phyloP scores from a whole-genome alignment of 768 basidiomycete species.

The Xanthoconium stramineum region DNA sequence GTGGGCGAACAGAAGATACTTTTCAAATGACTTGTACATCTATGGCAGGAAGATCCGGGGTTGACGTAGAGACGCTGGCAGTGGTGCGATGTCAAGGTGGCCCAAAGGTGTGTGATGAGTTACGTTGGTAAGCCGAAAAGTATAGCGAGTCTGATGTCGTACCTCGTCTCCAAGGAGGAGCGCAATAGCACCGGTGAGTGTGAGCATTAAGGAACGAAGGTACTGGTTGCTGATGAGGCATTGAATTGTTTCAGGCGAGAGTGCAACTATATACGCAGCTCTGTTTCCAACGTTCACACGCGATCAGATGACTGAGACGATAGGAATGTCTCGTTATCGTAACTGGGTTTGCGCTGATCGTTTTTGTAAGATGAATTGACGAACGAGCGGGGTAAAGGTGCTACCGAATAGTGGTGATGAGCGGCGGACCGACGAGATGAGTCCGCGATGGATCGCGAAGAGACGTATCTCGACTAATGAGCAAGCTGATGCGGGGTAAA shows the following conservation, averaged over 20 bases:
- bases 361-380: background rate
- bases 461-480: background rate
- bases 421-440: conserved; percentile 5
- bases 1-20: background rate
- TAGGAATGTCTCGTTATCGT: conserved; percentile 14
- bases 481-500: conserved; percentile 16
- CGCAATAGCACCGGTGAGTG: conserved; percentile 20
- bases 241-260: background rate
- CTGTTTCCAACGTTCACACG: background rate
- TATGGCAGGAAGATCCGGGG: background rate
- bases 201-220: background rate
- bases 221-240: background rate
- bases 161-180: conserved; percentile 29
- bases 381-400: background rate
- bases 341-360: conserved; percentile 3
- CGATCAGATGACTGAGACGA: conserved; percentile 9
- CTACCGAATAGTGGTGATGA: conserved; percentile 6
- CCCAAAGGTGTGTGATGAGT: conserved; percentile 2
- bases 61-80: background rate
- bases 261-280: background rate
- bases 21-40: background rate
- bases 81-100: background rate
- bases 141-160: conserved; percentile 29
- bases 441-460: conserved; percentile 24
- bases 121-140: conserved; percentile 16